Evolutionary conservation across 176 grass and related monocot genomes (phyloP), one percentile per base, ranked within the genome.

Genomic region (Lolium multiflorum): DNA sequence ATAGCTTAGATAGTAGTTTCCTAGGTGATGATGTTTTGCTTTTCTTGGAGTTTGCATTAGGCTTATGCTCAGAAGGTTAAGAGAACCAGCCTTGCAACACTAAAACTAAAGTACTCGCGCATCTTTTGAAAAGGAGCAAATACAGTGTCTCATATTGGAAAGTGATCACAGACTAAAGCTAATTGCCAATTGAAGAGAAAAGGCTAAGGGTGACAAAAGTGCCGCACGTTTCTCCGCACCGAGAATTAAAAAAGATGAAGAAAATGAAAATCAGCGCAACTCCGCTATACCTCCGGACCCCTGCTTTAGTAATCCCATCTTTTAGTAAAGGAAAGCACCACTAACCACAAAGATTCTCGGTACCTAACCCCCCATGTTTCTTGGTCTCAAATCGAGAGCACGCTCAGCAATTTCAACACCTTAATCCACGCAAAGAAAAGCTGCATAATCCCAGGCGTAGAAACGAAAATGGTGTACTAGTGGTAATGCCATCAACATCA

Each of bases 351-450:
- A 91, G 86, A 82, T 91, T 73, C 82, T 52, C 21, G 26, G 77
- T 73, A 91, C 90, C 86, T 65, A 91, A 85, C 63, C 82, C 82
- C 7, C 67, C 63, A 81, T 85, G 71, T 73, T 88, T 84, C 63
- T 85, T 79, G 41, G 78, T 82, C 63, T n/a, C 55, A 65, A 81
- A 85, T 62, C 2, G 4, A 85, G 44, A 81, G 68, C 76, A 74
- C 1, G 35, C 4, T 67, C 48, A 85, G 71, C 52, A 1, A n/a
- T 86, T 88, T 81, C 28, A 72, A 62, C 54, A 54, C 61, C 50
- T 62, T 25, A 62, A 12, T 62, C 22, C 81, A 84, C 49, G 16
- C 68, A 66, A 76, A 52, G 11, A 41, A 83, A 91, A 60, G 59
- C 69, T 10, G 89, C 75, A 61, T 2, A 74, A 60, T 81, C 69